phyloP scores from a whole-genome alignment of 352 stramenopile species.

The Phytopythium delawarense region DNA sequence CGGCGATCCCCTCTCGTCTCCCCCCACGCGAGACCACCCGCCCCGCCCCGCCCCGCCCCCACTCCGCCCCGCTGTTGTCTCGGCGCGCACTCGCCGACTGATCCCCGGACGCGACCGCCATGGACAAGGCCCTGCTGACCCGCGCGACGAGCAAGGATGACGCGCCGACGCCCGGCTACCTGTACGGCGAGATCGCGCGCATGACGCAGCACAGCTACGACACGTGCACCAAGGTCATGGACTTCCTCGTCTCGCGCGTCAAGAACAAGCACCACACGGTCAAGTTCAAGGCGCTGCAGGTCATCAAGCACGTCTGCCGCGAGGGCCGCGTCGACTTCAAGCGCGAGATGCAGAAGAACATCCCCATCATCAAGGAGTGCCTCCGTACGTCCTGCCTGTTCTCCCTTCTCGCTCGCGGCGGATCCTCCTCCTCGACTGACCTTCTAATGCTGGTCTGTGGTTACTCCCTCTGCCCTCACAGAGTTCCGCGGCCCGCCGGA shows the following conservation, averaged over 20 bases:
- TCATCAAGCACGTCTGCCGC: slow-evolving; percentile 92
- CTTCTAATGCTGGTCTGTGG: too few species aligned
- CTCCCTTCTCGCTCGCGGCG: background rate
- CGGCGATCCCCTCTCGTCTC: background rate
- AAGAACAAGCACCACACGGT: slow-evolving; percentile 95
- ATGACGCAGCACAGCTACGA: slow-evolving; percentile 92
- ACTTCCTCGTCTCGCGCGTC: slow-evolving; percentile 90
- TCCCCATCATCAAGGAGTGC: slow-evolving; percentile 91
- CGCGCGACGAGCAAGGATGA: slow-evolving; percentile 93
- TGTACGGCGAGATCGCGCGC: slow-evolving; percentile 95
- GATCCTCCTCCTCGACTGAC: too few species aligned
- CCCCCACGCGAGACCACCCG: background rate
- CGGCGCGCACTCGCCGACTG: background rate
- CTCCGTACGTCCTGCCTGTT: slow-evolving; percentile 48
- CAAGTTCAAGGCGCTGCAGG: slow-evolving; percentile 93
- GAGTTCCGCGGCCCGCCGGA: slow-evolving; percentile 91
- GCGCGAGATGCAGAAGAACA: slow-evolving; percentile 89
- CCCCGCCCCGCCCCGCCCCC: background rate
- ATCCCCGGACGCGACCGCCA: slow-evolving; percentile 15
- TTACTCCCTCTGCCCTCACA: slow-evolving; percentile 9
- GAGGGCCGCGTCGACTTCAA: slow-evolving; percentile 89
- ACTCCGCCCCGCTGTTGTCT: background rate
- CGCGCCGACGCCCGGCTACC: slow-evolving; percentile 93
- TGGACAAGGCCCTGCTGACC: slow-evolving; percentile 92
- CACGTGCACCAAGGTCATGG: slow-evolving; percentile 84